Evolutionary conservation across 2,329 filamentous ascomycete species (phyloP).

Genomic region (Penicillium sp.): DNA sequence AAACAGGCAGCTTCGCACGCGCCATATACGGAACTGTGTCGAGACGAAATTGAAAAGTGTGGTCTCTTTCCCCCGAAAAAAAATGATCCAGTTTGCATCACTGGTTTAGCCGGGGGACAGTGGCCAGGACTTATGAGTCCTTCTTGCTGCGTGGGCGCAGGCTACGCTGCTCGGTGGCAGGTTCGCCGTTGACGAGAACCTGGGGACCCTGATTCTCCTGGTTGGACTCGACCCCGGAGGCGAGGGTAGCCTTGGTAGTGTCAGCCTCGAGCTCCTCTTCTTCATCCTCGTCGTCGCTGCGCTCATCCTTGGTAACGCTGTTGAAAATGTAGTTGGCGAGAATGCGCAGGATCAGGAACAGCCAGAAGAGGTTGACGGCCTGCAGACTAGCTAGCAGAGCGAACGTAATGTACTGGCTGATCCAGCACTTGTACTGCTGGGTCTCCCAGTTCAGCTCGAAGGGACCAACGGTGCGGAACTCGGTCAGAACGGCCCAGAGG

Average conservation of each 20-base stretch:
- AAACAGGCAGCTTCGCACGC: slow-evolving; percentile 5
- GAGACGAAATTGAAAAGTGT: not conserved
- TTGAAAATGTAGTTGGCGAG: slow-evolving; percentile 41
- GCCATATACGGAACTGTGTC: slow-evolving; percentile 6
- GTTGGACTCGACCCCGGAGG: slow-evolving; percentile 27
- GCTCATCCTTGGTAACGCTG: slow-evolving; percentile 39
- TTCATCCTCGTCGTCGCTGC: slow-evolving; percentile 45
- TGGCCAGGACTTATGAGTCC: slow-evolving; percentile 5
- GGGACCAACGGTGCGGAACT: slow-evolving; percentile 46
- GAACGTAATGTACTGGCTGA: slow-evolving; percentile 46
- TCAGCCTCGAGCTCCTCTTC: slow-evolving; percentile 30
- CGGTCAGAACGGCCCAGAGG: slow-evolving; percentile 44
- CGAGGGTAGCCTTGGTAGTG: slow-evolving; percentile 20
- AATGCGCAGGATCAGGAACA: slow-evolving; percentile 44
- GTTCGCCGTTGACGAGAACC: slow-evolving; percentile 39
- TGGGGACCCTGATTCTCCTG: slow-evolving; percentile 31
- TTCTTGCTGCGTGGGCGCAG: slow-evolving; percentile 27
- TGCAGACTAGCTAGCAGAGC: slow-evolving; percentile 42
- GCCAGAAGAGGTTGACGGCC: slow-evolving; percentile 45
- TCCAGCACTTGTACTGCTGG: slow-evolving; percentile 47
- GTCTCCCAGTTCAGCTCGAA: slow-evolving; percentile 48
- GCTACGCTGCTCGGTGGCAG: slow-evolving; percentile 24
- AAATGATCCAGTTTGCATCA: not conserved
- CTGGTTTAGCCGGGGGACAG: not conserved
- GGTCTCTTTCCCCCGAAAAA: not conserved